Evolutionary conservation across 495 filamentous ascomycete genomes (phyloP), one percentile per base, ranked within the genome.

Genomic region (Neurospora sublineolata): DNA sequence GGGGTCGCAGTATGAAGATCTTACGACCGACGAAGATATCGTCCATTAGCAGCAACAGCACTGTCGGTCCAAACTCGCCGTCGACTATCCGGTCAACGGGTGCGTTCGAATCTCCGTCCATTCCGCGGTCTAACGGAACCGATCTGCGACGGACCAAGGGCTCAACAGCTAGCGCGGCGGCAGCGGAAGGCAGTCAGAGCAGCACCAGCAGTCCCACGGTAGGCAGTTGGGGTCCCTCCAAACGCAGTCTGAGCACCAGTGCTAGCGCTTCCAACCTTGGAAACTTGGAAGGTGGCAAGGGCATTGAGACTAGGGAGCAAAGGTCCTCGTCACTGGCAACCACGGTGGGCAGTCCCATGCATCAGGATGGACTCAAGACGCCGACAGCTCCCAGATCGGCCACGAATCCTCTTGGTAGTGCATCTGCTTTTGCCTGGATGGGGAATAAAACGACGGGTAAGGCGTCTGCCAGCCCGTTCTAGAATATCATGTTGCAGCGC

Each of bases 381-480:
- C 71, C 79, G 44, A 69, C 77, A 41, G 75, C 81, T 60, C 81
- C 83, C 64, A 79, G 82, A 75, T 81, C 84, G 10, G 80, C 81
- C 41, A 79, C 89, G 30, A 97, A 97, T 78, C 94, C 95, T 3
- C 85, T 97, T 44, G 95, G 95, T 12, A 90, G 92, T 41, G 95
- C 92, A n/a, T 94, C 93, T 33, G 95, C 95, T 16, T 99, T 99
- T 83, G 87, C 91, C n/a, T 99, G 94, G 94, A 88, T 97, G 52
- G 52, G 52, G 3, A 64, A 36, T 10, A 64, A 64, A 33, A 30
- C 52, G 27, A 27, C 52, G 52, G 52, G 52, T 36, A 64, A 64
- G 52, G 52, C 52, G 52, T 64, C 52, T 64, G 52, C 52, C 27
- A 64, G 52, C 18, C 52, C 52, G 3, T 36, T 64, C 14, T 64